phyloP scores from a whole-genome alignment of 2,329 filamentous ascomycete genomes.

The Aspergillus flavus region DNA sequence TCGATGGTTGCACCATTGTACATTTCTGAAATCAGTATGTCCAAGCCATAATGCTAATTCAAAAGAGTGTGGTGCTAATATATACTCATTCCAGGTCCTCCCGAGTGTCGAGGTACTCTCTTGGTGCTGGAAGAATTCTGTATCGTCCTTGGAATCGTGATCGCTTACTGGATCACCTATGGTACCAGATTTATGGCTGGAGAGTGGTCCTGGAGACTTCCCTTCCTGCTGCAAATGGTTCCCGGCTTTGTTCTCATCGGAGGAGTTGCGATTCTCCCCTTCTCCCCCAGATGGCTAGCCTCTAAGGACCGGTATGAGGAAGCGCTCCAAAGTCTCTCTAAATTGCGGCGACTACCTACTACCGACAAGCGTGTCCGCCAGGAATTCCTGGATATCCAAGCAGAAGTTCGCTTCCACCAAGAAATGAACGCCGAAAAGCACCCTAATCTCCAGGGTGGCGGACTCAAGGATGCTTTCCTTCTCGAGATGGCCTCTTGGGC shows the following conservation, averaged over 20 bases:
- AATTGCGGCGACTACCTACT: slow-evolving; percentile 52
- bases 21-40: slow-evolving; percentile 53
- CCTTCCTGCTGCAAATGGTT: slow-evolving; percentile 52
- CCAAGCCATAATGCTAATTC: neutral
- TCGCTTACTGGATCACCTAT: slow-evolving; percentile 48
- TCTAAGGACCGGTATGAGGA: slow-evolving; percentile 53
- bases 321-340: slow-evolving; percentile 50
- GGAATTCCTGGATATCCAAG: slow-evolving; percentile 55
- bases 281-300: slow-evolving; percentile 59
- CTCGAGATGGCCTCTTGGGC: slow-evolving; percentile 53
- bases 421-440: slow-evolving; percentile 47
- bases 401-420: slow-evolving; percentile 57
- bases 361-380: slow-evolving; percentile 54
- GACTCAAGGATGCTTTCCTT: slow-evolving; percentile 40
- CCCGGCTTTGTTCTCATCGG: slow-evolving; percentile 41
- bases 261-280: slow-evolving; percentile 52
- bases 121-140: slow-evolving; percentile 47
- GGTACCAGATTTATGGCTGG: slow-evolving; percentile 47
- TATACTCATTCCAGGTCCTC: slow-evolving; percentile 32
- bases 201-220: slow-evolving; percentile 52
- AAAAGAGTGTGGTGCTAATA: neutral
- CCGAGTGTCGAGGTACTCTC: slow-evolving; percentile 52
- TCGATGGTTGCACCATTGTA: slow-evolving; percentile 55
- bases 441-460: slow-evolving; percentile 39
- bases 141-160: slow-evolving; percentile 46